A percentile compares a stretch with the other conserved stretches of the same genome.
phyloP scores from a whole-genome alignment of 371 early-diverging fungal species.

The Mucor lusitanicus region DNA sequence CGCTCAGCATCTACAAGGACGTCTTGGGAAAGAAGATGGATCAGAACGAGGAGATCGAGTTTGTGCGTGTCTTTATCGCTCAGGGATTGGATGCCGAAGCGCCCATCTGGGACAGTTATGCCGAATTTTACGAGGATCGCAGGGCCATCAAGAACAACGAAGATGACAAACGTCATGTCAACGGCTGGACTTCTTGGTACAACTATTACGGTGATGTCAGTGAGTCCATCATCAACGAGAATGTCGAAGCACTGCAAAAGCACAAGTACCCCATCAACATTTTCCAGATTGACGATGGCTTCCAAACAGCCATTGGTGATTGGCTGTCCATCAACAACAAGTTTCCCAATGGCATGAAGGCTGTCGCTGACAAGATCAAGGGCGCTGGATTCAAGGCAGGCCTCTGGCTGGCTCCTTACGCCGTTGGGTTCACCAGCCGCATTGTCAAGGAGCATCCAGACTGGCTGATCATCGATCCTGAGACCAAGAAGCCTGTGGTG shows the following conservation, averaged over 20 bases:
- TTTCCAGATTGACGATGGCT: slow-evolving; percentile 67
- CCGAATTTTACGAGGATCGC: slow-evolving; percentile 37
- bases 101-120: slow-evolving; percentile 51
- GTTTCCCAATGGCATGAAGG: slow-evolving; percentile 57
- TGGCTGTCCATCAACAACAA: slow-evolving; percentile 56
- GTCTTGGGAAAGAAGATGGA: slow-evolving; percentile 34
- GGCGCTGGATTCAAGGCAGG: slow-evolving; percentile 53
- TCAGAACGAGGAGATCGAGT: slow-evolving; percentile 21
- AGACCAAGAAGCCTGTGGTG: slow-evolving; percentile 32
- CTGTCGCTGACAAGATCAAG: slow-evolving; percentile 41
- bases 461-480: slow-evolving; percentile 51
- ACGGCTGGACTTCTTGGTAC: slow-evolving; percentile 68
- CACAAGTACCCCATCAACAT: slow-evolving; percentile 56
- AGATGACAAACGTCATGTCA: slow-evolving; percentile 35
- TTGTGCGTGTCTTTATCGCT: slow-evolving; percentile 34
- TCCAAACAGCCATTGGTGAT: slow-evolving; percentile 60
- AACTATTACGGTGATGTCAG: slow-evolving; percentile 60
- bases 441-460: slow-evolving; percentile 57
- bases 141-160: slow-evolving; percentile 33
- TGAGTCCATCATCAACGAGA: slow-evolving; percentile 48
- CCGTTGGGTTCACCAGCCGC: slow-evolving; percentile 48
- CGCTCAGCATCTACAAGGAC: slow-evolving; percentile 52
- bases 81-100: slow-evolving; percentile 43
- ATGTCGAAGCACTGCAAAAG: slow-evolving; percentile 41
- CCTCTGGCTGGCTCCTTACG: slow-evolving; percentile 65